Percentiles rank a stretch among this genome's conserved stretches.
phyloP scores from a whole-genome alignment of 2,329 filamentous ascomycete species.

The Pseudocercospora pini-densiflorae region DNA sequence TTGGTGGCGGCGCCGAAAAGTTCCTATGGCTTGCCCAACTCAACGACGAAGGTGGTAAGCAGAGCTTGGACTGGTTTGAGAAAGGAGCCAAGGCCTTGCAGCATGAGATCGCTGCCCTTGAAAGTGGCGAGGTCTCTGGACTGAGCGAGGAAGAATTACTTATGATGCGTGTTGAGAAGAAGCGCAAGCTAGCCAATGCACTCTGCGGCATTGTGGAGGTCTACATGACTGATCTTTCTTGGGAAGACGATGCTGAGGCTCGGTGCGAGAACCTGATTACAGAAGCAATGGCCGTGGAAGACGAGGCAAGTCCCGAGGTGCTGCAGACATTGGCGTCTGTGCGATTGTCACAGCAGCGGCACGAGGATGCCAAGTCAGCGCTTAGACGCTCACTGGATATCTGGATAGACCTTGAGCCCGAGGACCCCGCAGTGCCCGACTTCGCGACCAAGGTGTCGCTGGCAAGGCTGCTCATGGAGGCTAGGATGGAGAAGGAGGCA shows the following conservation, averaged over 20 bases:
- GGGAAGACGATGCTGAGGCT: conserved; percentile 86
- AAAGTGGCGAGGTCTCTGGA: conserved; percentile 47
- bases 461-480: conserved; percentile 85
- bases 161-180: conserved; percentile 67
- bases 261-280: conserved; percentile 88
- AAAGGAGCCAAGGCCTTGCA: conserved; percentile 74
- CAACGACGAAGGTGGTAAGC: conserved; percentile 65
- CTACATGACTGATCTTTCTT: conserved; percentile 86
- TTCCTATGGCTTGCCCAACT: conserved; percentile 95
- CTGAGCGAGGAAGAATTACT: conserved; percentile 41
- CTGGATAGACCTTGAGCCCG: conserved; percentile 79
- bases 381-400: conserved; percentile 77
- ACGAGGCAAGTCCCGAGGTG: conserved; percentile 76
- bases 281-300: conserved; percentile 84
- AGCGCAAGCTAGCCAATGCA: conserved; percentile 82
- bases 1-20: conserved; percentile 87
- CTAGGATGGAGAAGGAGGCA: conserved; percentile 81
- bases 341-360: conserved; percentile 81
- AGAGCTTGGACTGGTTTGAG: conserved; percentile 66
- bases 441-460: conserved; percentile 86
- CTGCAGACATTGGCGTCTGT: conserved; percentile 95
- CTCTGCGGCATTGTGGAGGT: conserved; percentile 94
- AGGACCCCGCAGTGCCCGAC: conserved; percentile 75
- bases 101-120: conserved; percentile 68
- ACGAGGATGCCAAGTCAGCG: conserved; percentile 79